Base-by-base conservation (phyloP, 306 rosid genomes). In the Trifolium repens region DNA sequence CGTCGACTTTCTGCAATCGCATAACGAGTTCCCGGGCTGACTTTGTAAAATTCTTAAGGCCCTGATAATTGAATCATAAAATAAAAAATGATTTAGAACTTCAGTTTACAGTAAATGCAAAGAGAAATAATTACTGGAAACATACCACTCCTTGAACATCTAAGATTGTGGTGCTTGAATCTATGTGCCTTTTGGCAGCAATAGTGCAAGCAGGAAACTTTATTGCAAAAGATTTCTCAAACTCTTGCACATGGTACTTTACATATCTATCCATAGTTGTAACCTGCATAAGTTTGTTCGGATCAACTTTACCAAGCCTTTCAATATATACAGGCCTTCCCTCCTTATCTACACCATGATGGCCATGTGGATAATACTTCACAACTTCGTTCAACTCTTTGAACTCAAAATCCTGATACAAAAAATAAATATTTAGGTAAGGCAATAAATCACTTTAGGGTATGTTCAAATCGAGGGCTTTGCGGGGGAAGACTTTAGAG, bases 101-200 rank as follows among this genome's bases (percentile, higher is more conserved):
- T 78, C 2, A 11, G 71, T 69, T 30, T 22, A 69, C 5, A 37
- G 81, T 19, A 13, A 78, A 61, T 5, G 62, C 22, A 53, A 13
- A n/a, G 35, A 77, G 10, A 49, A 67, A 78, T 7, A 73, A 39
- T 37, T 74, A 71, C 12, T 68, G 71, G 74, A 27, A 81, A 73
- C 92, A 78, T 85, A 92, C 99, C 96, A 94, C 96, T 84, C 99
- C 99, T 58, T 94, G 99, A 67, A 94, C 99, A 80, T 94, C 99
- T 78, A 94, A 87, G 76, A 94, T 90, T 27, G 99, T 94, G 68
- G 96, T 94, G 83, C 97, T 94, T 50, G 96, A 92, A 84, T 94
- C 96, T 68, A 94, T 94, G 86, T 94, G 99, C 86, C 87, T 90
- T 89, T 94, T 94, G 61, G 97, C 88, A 79, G 99, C 96, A 90